Evolutionary conservation across 441 rosid species (phyloP), one percentile per base, ranked within the genome.

Genomic region (Populus trichocarpa): DNA sequence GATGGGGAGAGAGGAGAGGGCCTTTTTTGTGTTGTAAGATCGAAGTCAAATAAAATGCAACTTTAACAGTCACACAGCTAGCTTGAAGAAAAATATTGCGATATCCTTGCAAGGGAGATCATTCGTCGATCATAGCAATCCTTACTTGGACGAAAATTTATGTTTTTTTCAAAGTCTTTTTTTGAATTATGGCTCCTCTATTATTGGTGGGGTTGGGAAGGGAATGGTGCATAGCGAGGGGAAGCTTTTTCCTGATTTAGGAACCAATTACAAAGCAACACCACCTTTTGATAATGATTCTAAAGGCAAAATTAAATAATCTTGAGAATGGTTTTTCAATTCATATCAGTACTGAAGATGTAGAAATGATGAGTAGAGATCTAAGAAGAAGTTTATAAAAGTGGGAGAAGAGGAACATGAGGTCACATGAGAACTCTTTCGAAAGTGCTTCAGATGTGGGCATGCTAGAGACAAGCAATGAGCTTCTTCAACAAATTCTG

Each of bases 191-290:
- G 82, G 83, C 75, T 86, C 69, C 85, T 85, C 83, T 72, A 87
- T 84, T 79, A 87, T 87, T 88, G 86, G 82, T 77, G 86, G 82
- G 79, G 76, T 70, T 77, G 79, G 36, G 75, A 64, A 28, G 28
- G 74, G 65, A 77, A 40, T 70, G 66, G 26, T 70, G 22, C 67
- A 59, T 73, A 71, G 59, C 75, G 85, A 79, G 85, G 82, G 76
- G 82, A 57, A 77, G 25, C 84, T 82, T 86, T 86, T 83, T 71
- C 81, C 82, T 76, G 28, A n/a, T 75, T 66, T 86, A 84, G 87
- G 83, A 83, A 86, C 87, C 87, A 81, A 82, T 84, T 82, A 30
- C 69, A 78, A 82, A 80, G 86, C 82, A 83, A 81, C 85, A 75
- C 81, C 2, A 23, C 77, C 83, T 81, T 81, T 82, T 78, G 64